A percentile compares a stretch with the other conserved stretches of the same genome.
These are phyloP conservation scores for Rhizoclosmatium sp. DNA, from an alignment of 192 early-diverging fungal species.

Conservation along the genomic window DNA sequence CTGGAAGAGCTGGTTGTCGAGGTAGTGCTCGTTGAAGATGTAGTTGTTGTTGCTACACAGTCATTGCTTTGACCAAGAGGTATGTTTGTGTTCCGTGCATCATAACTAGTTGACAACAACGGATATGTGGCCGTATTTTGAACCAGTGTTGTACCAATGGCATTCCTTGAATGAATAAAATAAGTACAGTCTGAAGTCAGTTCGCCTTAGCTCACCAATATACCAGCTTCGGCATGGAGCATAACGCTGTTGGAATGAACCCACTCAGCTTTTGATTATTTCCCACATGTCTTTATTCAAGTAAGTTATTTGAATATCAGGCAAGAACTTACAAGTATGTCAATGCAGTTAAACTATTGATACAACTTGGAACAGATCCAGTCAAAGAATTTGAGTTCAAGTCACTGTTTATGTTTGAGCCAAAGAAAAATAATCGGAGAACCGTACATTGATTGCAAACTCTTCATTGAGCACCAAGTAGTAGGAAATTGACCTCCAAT, in stretches of 20 bases:
- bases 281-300: background rate
- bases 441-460: background rate
- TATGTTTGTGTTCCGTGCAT: background rate
- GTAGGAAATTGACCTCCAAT: background rate
- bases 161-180: conserved; percentile 2
- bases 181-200: background rate
- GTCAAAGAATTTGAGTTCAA: background rate
- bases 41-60: background rate
- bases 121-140: background rate
- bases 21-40: background rate
- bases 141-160: background rate
- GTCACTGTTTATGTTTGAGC: background rate
- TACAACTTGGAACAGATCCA: background rate
- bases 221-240: background rate
- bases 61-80: background rate
- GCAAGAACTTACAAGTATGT: background rate
- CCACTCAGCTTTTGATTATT: background rate
- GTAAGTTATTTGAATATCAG: background rate
- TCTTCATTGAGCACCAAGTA: background rate
- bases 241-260: background rate
- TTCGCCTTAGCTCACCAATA: background rate
- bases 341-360: background rate
- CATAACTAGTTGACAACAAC: background rate
- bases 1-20: conserved; percentile 7
- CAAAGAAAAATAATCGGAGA: background rate